Evolutionary conservation across 352 stramenopile genomes (phyloP).

Genomic region (Pseudoperonospora humuli): DNA sequence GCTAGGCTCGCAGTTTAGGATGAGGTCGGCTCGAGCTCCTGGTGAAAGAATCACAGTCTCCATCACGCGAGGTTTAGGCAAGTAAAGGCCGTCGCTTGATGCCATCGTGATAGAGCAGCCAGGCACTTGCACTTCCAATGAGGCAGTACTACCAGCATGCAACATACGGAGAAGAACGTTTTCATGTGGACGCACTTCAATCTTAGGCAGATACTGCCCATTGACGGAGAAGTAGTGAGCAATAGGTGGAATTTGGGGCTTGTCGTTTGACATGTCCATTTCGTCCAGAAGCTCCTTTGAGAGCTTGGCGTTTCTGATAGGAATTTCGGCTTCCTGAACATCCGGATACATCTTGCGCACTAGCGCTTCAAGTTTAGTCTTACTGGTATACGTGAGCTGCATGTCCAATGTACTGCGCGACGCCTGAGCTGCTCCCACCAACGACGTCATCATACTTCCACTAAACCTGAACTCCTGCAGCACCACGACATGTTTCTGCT

Average conservation of each 20-base stretch:
- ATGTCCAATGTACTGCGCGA: slow-evolving; percentile 46
- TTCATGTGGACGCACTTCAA: slow-evolving; percentile 41
- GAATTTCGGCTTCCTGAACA: slow-evolving; percentile 27
- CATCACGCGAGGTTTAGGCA: slow-evolving; percentile 28
- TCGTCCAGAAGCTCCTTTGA: slow-evolving; percentile 24
- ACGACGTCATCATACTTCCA: slow-evolving; percentile 42
- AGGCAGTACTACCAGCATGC: slow-evolving; percentile 44
- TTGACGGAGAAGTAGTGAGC: slow-evolving; percentile 65
- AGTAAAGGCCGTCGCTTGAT: slow-evolving; percentile 53
- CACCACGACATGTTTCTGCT: slow-evolving; percentile 37
- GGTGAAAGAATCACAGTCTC: slow-evolving; percentile 45
- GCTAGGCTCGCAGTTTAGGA: slow-evolving; percentile 45
- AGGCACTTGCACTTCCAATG: slow-evolving; percentile 50
- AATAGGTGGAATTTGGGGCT: slow-evolving; percentile 24
- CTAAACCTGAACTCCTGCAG: slow-evolving; percentile 62
- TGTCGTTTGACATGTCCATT: slow-evolving; percentile 17
- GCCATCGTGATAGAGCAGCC: slow-evolving; percentile 50
- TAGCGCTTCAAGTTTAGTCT: slow-evolving; percentile 27
- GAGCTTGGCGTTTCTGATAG: slow-evolving; percentile 18
- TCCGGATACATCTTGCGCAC: slow-evolving; percentile 37
- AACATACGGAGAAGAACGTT: slow-evolving; percentile 55
- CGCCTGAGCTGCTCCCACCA: slow-evolving; percentile 36
- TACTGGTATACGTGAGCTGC: slow-evolving; percentile 36
- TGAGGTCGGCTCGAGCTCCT: slow-evolving; percentile 48
- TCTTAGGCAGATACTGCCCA: slow-evolving; percentile 56